These are phyloP conservation scores for Trametopsis cervina DNA, from an alignment of 768 basidiomycete genomes.

Conservation along the genomic window DNA sequence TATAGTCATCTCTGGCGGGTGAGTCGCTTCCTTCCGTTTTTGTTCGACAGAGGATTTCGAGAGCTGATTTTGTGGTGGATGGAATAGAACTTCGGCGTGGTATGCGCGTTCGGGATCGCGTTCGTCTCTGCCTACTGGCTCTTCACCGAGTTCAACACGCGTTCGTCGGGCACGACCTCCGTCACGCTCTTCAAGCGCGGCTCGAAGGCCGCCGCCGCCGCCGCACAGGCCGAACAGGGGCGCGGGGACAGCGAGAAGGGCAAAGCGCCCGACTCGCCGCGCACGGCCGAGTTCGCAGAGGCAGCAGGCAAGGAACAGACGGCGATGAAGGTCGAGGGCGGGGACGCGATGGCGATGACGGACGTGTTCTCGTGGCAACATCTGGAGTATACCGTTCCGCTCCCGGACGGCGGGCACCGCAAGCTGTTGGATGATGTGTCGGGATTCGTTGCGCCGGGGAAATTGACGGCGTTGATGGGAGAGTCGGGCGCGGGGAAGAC, in stretches of 20 bases:
- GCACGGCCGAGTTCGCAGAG: background rate
- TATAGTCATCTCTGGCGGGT: constrained; percentile 42
- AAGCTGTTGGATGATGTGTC: constrained; percentile 64
- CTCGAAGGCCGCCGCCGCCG: constrained; percentile 23
- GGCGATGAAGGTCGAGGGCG: background rate
- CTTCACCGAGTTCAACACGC: constrained; percentile 50
- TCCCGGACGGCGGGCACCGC: constrained; percentile 35
- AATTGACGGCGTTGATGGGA: constrained; percentile 72
- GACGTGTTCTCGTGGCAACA: constrained; percentile 80
- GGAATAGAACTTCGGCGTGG: constrained; percentile 60
- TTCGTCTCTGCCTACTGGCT: constrained; percentile 45
- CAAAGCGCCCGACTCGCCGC: background rate
- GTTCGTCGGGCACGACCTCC: constrained; percentile 26
- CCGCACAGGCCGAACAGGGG: constrained; percentile 6
- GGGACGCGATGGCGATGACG: constrained; percentile 24
- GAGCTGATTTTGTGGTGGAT: background rate
- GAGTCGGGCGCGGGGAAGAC: constrained; percentile 50
- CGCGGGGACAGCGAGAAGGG: constrained; percentile 25
- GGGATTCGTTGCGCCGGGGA: constrained; percentile 79
- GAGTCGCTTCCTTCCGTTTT: constrained; percentile 1
- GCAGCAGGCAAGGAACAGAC: background rate
- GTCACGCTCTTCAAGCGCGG: constrained; percentile 66
- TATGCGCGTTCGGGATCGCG: constrained; percentile 52
- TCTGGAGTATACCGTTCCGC: constrained; percentile 58
- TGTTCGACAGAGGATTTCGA: background rate